These are phyloP conservation scores for Heliosperma pusillum DNA, from an alignment of 148 eudicot species.

Conservation along the genomic window DNA sequence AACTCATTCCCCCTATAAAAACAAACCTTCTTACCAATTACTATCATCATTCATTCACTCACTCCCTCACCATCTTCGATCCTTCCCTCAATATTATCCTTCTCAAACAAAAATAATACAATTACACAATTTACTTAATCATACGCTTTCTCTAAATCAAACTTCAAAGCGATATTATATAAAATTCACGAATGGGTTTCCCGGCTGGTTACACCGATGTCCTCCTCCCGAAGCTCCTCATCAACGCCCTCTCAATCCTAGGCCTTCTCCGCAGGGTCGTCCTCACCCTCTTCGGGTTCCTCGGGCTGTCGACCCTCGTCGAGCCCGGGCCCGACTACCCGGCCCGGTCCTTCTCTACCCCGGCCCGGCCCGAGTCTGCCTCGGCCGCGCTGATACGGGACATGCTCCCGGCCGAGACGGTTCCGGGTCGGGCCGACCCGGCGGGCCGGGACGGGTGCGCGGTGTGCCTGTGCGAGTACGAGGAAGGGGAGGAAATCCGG, in stretches of 20 bases:
- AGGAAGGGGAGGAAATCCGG: slow-evolving; percentile 46
- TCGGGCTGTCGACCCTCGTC: slow-evolving; percentile 34
- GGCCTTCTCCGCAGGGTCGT: slow-evolving; percentile 35
- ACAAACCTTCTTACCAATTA: background rate
- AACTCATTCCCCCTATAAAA: slow-evolving; percentile 15
- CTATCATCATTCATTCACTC: background rate
- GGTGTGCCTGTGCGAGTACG: slow-evolving; percentile 48
- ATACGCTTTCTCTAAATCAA: too few relatives aligned
- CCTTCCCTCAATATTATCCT: background rate
- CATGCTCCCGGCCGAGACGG: slow-evolving; percentile 60
- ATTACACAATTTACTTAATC: too few relatives aligned
- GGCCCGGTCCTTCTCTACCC: slow-evolving; percentile 29
- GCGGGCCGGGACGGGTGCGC: slow-evolving; percentile 36
- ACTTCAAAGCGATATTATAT: background rate
- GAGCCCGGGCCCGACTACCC: slow-evolving; percentile 27
- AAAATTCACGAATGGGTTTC: slow-evolving; percentile 40
- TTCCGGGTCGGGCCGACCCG: background rate
- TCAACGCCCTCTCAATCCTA: slow-evolving; percentile 33
- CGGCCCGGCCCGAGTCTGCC: slow-evolving; percentile 20
- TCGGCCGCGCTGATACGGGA: slow-evolving; percentile 61
- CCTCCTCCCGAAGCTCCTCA: slow-evolving; percentile 43
- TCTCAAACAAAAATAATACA: background rate
- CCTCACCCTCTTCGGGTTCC: slow-evolving; percentile 25
- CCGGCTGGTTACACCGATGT: slow-evolving; percentile 60
- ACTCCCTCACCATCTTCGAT: background rate